These are phyloP conservation scores for Oxytropis ochrocephala DNA, from an alignment of 306 rosid genomes.

Conservation along the genomic window DNA sequence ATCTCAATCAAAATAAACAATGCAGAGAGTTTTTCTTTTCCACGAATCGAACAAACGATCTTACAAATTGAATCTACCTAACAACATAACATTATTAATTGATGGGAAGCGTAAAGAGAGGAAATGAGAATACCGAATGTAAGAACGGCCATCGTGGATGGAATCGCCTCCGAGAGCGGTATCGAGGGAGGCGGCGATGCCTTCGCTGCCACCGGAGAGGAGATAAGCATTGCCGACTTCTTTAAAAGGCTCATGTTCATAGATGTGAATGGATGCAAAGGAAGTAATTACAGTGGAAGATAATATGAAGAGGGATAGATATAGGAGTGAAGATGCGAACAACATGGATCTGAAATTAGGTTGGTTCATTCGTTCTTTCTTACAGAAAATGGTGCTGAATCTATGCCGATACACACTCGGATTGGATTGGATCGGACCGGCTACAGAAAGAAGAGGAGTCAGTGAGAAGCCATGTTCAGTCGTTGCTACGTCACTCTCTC, in stretches of 20 bases:
- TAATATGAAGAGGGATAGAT: not conserved
- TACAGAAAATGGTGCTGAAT: slow-evolving; percentile 22
- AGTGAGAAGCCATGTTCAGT: not conserved
- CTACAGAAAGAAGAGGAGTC: not conserved
- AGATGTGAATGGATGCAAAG: slow-evolving; percentile 75
- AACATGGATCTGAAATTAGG: slow-evolving; percentile 16
- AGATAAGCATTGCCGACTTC: slow-evolving; percentile 86
- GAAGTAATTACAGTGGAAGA: slow-evolving; percentile 20
- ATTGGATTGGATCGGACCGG: slow-evolving; percentile 19
- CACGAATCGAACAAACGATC: not conserved
- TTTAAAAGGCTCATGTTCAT: slow-evolving; percentile 47
- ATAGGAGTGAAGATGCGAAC: not conserved
- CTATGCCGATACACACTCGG: slow-evolving; percentile 31
- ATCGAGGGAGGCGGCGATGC: slow-evolving; percentile 46
- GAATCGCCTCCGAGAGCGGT: slow-evolving; percentile 14
- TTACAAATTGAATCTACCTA: not conserved
- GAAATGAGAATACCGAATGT: slow-evolving; percentile 47
- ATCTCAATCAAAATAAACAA: not conserved
- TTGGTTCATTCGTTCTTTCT: not conserved
- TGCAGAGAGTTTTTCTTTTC: not conserved
- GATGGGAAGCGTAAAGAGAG: not conserved
- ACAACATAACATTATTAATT: not conserved
- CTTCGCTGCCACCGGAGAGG: slow-evolving; percentile 98
- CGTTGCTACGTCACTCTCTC: slow-evolving; percentile 28
- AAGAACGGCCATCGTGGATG: slow-evolving; percentile 44